Evolutionary conservation across 73 alveolate genomes (phyloP).

Genomic region (Symbiodinium pilosum): DNA sequence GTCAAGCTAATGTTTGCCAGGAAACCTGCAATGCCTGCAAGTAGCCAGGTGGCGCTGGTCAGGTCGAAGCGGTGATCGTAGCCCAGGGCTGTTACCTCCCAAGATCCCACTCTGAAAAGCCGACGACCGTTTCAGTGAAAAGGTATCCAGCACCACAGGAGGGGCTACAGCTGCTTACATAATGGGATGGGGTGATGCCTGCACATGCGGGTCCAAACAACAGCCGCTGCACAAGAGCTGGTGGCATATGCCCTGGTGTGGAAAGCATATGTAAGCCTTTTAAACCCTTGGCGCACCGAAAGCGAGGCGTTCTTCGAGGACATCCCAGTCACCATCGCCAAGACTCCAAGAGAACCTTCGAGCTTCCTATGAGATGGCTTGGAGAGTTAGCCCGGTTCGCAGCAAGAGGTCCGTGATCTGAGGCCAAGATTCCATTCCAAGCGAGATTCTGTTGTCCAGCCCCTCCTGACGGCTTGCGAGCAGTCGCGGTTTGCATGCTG

Average conservation of each 20-base stretch:
- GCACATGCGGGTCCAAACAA: too few relatives aligned
- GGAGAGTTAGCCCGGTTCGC: too few relatives aligned
- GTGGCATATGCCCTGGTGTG: too few relatives aligned
- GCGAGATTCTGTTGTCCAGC: not conserved
- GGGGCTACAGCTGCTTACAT: too few relatives aligned
- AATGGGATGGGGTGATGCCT: too few relatives aligned
- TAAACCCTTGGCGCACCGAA: conserved; percentile 13
- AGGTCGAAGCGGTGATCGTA: conserved; percentile 54
- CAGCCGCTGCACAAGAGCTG: too few relatives aligned
- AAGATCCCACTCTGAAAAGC: too few relatives aligned
- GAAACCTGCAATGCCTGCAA: conserved; percentile 67
- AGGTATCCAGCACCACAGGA: too few relatives aligned
- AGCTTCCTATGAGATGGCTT: too few relatives aligned
- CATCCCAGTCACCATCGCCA: conserved; percentile 60
- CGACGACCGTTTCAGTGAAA: too few relatives aligned
- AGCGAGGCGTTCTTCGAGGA: conserved; percentile 43
- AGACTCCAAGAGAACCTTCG: not conserved
- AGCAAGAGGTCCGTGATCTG: not conserved
- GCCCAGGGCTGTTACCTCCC: conserved; percentile 68
- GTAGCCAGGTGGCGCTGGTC: conserved; percentile 22
- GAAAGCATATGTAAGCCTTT: too few relatives aligned
- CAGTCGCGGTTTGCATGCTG: not conserved
- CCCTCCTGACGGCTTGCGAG: not conserved
- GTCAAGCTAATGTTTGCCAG: not conserved
- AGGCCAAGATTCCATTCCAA: not conserved